Conservation (phyloP, 441 rosid genomes). For the Bocquillonia castaneifolia region DNA sequence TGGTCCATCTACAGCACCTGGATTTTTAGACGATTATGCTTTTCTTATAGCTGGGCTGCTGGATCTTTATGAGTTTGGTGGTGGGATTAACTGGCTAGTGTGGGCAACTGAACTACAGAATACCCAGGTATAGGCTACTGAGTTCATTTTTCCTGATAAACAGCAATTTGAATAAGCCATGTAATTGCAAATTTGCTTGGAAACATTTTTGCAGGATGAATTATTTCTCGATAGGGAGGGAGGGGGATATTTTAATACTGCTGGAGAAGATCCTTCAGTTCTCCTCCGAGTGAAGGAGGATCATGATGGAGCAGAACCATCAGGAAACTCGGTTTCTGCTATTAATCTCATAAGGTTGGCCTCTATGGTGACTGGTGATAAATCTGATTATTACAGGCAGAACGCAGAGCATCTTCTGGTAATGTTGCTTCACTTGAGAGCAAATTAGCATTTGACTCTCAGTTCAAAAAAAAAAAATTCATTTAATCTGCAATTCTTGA, state of each 20-base stretch:
- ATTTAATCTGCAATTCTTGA: background rate
- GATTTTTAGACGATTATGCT: constrained; percentile 91
- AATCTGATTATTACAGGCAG: constrained; percentile 50
- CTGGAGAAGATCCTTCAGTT: constrained; percentile 87
- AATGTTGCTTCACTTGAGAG: constrained; percentile 3
- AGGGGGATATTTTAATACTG: constrained; percentile 84
- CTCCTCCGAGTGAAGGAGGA: constrained; percentile 93
- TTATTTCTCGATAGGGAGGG: constrained; percentile 81
- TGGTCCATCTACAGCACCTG: constrained; percentile 92
- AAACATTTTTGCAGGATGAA: constrained; percentile 53
- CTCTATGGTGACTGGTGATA: constrained; percentile 52
- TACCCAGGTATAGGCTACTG: constrained; percentile 50
- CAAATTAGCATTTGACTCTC: background rate
- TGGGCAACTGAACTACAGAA: constrained; percentile 81
- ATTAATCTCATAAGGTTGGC: constrained; percentile 78
- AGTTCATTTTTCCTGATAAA: background rate
- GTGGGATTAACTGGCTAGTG: constrained; percentile 53
- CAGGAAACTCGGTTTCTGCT: constrained; percentile 87
- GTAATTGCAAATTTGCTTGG: constrained; percentile 6
- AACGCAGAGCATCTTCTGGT: constrained; percentile 81
- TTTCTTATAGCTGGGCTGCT: constrained; percentile 79
- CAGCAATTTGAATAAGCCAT: background rate
- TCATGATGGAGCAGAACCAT: constrained; percentile 96
- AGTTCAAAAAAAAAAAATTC: no score
- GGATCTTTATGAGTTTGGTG: constrained; percentile 78